phyloP scores from a whole-genome alignment of 257 asterid species.

The Handroanthus guayacan region DNA sequence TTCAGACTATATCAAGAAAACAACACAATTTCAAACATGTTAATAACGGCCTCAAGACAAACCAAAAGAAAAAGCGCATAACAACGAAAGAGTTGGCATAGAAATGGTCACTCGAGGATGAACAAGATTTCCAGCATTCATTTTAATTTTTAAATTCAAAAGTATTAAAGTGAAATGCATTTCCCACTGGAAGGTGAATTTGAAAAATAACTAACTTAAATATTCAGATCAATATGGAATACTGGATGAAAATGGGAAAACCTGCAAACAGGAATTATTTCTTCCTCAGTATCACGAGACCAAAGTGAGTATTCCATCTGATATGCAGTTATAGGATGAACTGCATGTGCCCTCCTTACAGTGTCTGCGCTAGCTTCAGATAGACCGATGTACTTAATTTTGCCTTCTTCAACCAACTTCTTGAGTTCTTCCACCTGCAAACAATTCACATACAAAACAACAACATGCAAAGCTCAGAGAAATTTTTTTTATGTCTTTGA shows the following conservation, averaged over 20 bases:
- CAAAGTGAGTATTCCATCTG: slow-evolving; percentile 74
- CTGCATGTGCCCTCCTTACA: slow-evolving; percentile 66
- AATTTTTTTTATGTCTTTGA: not conserved
- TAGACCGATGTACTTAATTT: slow-evolving; percentile 66
- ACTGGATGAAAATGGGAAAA: slow-evolving; percentile 21
- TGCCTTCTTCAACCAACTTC: slow-evolving; percentile 65
- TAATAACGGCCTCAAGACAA: not conserved
- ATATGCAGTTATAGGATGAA: slow-evolving; percentile 67
- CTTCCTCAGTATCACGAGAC: slow-evolving; percentile 67
- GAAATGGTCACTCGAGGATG: not conserved
- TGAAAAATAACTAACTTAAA: not conserved
- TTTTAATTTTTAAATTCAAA: not conserved
- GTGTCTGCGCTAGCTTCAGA: slow-evolving; percentile 73
- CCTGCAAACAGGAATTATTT: slow-evolving; percentile 65
- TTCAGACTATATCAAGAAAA: not conserved
- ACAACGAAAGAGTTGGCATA: not conserved
- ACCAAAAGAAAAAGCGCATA: not conserved
- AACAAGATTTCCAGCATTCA: not conserved
- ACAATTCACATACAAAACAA: not conserved
- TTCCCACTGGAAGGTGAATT: not conserved
- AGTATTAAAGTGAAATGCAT: not conserved
- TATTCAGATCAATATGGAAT: not conserved
- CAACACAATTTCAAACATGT: not conserved
- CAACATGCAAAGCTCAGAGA: not conserved
- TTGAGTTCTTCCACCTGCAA: slow-evolving; percentile 64